Percentiles rank a stretch among this genome's conserved stretches.
Evolutionary conservation across 2,329 filamentous ascomycete genomes (phyloP).

Genomic region (Phaeosphaeriaceae sp.): DNA sequence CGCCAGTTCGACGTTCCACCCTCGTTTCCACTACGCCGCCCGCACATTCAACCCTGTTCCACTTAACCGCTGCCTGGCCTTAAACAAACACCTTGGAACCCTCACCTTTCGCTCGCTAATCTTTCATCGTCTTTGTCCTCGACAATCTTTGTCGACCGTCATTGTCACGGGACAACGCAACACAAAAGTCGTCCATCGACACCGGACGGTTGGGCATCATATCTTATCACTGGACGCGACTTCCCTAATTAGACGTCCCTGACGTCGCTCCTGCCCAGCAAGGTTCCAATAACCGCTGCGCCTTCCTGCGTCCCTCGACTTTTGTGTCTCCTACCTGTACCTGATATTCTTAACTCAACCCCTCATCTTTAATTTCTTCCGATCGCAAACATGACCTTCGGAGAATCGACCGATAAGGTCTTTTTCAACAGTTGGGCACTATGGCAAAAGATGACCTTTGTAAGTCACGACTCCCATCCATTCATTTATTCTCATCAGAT

Average conservation of each 20-base stretch:
- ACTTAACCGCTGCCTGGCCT: slow-evolving; percentile 23
- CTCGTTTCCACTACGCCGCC: slow-evolving; percentile 40
- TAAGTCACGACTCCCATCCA: slow-evolving; percentile 56
- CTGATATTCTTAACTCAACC: slow-evolving; percentile 28
- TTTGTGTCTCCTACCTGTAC: slow-evolving; percentile 15
- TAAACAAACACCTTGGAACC: slow-evolving; percentile 12
- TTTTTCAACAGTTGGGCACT: slow-evolving; percentile 69
- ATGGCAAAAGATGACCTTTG: slow-evolving; percentile 91
- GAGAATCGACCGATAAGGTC: slow-evolving; percentile 34
- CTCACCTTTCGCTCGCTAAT: slow-evolving; percentile 24
- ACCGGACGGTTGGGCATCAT: slow-evolving; percentile 1
- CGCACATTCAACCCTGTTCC: slow-evolving; percentile 20
- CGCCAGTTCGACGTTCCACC: slow-evolving; percentile 35
- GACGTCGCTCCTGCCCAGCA: slow-evolving; percentile 22
- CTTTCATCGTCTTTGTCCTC: not conserved
- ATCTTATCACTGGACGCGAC: slow-evolving; percentile 17
- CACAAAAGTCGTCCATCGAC: not conserved
- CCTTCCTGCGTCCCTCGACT: slow-evolving; percentile 21
- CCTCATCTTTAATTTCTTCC: slow-evolving; percentile 16
- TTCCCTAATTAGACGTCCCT: slow-evolving; percentile 17
- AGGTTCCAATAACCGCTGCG: slow-evolving; percentile 10
- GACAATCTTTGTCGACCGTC: slow-evolving; percentile 4
- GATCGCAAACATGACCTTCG: slow-evolving; percentile 27
- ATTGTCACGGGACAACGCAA: slow-evolving; percentile 19
- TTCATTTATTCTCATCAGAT: not conserved